Evolutionary conservation across 768 basidiomycete species (phyloP).

Genomic region (Chalciporus sphaerocephalus): DNA sequence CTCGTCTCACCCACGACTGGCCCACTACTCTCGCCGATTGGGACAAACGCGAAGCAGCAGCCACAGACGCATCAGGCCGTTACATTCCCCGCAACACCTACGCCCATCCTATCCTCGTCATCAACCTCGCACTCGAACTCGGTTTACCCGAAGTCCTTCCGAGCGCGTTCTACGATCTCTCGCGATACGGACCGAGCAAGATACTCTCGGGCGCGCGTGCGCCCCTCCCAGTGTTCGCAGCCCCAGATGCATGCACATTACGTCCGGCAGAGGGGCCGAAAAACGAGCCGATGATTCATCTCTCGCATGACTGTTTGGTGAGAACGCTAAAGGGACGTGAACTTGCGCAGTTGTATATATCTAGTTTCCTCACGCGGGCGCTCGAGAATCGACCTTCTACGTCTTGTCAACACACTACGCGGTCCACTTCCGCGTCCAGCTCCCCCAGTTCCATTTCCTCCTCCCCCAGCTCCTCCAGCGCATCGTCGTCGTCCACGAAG

Average conservation of each 20-base stretch:
- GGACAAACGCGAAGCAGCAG: slow-evolving; percentile 60
- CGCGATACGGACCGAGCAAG: slow-evolving; percentile 67
- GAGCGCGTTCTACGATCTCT: slow-evolving; percentile 69
- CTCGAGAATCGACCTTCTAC: slow-evolving; percentile 50
- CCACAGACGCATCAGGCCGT: slow-evolving; percentile 45
- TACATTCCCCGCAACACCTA: slow-evolving; percentile 57
- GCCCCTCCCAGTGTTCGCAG: slow-evolving; percentile 30
- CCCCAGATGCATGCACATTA: slow-evolving; percentile 16
- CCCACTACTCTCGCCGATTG: slow-evolving; percentile 62
- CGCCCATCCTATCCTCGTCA: slow-evolving; percentile 66
- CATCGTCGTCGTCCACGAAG: too few relatives aligned
- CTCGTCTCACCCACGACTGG: slow-evolving; percentile 60
- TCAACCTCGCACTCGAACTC: slow-evolving; percentile 66
- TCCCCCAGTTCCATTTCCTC: not conserved
- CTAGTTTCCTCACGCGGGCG: slow-evolving; percentile 54
- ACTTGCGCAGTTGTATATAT: slow-evolving; percentile 55
- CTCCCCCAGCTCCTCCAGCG: too few relatives aligned
- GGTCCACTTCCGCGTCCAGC: slow-evolving; percentile 6
- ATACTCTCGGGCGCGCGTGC: slow-evolving; percentile 51
- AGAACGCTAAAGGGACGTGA: slow-evolving; percentile 62
- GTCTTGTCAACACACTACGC: slow-evolving; percentile 43
- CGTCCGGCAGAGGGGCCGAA: not conserved
- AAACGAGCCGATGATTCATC: slow-evolving; percentile 17
- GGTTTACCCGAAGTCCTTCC: slow-evolving; percentile 55
- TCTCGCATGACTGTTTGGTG: slow-evolving; percentile 38